phyloP scores from a whole-genome alignment of 2,329 filamentous ascomycete genomes.

The Myriosclerotinia curreyana region DNA sequence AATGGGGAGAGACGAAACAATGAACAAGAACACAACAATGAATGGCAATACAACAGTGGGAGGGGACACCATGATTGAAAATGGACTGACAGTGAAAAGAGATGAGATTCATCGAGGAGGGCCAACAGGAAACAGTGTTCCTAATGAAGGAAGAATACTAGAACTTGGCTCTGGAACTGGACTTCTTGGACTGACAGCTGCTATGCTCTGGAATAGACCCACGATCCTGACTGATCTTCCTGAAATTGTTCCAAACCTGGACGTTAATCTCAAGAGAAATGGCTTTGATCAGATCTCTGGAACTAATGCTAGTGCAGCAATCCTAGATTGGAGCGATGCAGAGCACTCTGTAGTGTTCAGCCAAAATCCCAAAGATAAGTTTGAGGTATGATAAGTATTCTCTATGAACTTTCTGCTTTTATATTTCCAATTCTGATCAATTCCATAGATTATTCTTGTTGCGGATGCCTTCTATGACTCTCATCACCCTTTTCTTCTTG shows the following conservation, averaged over 20 bases:
- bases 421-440: conserved; percentile 4
- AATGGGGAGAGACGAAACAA: background rate
- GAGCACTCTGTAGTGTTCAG: conserved; percentile 37
- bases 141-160: conserved; percentile 46
- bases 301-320: conserved; percentile 58
- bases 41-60: background rate
- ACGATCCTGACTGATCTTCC: conserved; percentile 81
- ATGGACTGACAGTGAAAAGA: background rate
- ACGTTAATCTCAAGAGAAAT: conserved; percentile 67
- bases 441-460: conserved; percentile 66
- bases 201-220: conserved; percentile 62
- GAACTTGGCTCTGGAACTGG: conserved; percentile 91
- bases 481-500: conserved; percentile 73
- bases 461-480: conserved; percentile 88
- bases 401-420: conserved; percentile 13
- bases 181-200: conserved; percentile 82
- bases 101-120: background rate
- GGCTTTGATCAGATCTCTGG: conserved; percentile 52
- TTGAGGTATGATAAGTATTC: conserved; percentile 23
- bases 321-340: conserved; percentile 55
- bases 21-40: background rate
- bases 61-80: background rate
- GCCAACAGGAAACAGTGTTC: background rate
- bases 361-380: conserved; percentile 48
- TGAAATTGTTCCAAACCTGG: conserved; percentile 77